Evolutionary conservation across 192 early-diverging fungal species (phyloP), one percentile per base, ranked within the genome.

Genomic region (Dissophora globulifera): DNA sequence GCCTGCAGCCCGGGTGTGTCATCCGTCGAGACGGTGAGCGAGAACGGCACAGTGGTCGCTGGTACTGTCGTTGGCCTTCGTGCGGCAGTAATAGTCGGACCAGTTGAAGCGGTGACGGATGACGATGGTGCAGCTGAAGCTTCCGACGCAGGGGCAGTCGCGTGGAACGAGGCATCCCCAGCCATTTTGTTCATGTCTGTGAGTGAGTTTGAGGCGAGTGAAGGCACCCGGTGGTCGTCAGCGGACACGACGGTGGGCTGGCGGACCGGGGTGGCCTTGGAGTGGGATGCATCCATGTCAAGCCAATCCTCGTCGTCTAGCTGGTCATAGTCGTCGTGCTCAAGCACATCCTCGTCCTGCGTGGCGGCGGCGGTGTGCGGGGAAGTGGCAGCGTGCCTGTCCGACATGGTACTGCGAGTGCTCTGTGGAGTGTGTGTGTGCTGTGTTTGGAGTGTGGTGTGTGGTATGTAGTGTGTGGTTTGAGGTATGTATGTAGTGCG

Each of bases 251-350:
- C n/a, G n/a, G n/a, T n/a, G n/a, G n/a, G n/a, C n/a, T n/a, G n/a
- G n/a, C n/a, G n/a, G n/a, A n/a, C n/a, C n/a, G n/a, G n/a, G n/a
- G n/a, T n/a, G n/a, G n/a, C n/a, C n/a, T n/a, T n/a, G n/a, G n/a
- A n/a, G n/a, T n/a, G n/a, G n/a, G n/a, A n/a, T n/a, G n/a, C n/a
- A 51, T 71, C 35, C 62, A 75, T 75, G 43, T 75, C 70, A 19
- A 65, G 56, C 72, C 72, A 76, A 19, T 76, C 72, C n/a, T 76
- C 72, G 23, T 65, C 72, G 15, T 62, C 57, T 2, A 67, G 29
- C 58, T 60, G 22, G 23, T 76, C 70, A 41, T 65, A 66, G 17
- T 64, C 61, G 11, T 42, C 61, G 11, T 42, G 20, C 47, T 58
- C 56, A 12, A 60, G 13, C 25, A 17, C 30, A 0, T 17, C 4